Evolutionary conservation across 2,329 filamentous ascomycete species (phyloP).

Genomic region (Fusarium abutilonis): DNA sequence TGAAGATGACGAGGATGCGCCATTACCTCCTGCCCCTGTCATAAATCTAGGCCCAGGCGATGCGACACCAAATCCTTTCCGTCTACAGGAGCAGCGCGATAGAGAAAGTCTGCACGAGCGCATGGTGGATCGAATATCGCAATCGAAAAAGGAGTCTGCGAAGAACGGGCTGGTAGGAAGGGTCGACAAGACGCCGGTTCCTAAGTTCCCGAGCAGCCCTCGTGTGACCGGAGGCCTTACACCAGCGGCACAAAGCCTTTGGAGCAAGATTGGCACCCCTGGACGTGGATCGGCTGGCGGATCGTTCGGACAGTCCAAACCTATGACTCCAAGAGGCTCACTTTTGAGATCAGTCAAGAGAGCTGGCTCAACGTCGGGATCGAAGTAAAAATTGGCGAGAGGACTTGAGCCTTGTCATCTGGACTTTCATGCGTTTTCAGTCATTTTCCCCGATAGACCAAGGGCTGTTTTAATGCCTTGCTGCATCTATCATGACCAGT

Average conservation of each 20-base stretch:
- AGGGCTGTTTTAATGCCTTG: background rate
- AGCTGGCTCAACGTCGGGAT: slow-evolving; percentile 37
- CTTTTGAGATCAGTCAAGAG: slow-evolving; percentile 50
- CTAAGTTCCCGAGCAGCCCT: slow-evolving; percentile 75
- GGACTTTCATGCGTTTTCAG: no score
- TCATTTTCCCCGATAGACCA: no score
- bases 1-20: slow-evolving; percentile 62
- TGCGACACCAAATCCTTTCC: slow-evolving; percentile 82
- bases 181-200: slow-evolving; percentile 68
- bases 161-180: slow-evolving; percentile 69
- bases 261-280: slow-evolving; percentile 67
- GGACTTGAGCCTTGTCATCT: no score
- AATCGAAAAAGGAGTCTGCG: slow-evolving; percentile 72
- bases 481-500: background rate
- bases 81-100: slow-evolving; percentile 76
- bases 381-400: no score
- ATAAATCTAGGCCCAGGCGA: slow-evolving; percentile 69
- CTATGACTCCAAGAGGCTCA: slow-evolving; percentile 53
- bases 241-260: slow-evolving; percentile 76
- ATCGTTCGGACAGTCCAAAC: slow-evolving; percentile 52
- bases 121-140: slow-evolving; percentile 84
- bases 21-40: slow-evolving; percentile 46
- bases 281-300: slow-evolving; percentile 47
- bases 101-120: slow-evolving; percentile 85
- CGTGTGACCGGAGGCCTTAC: slow-evolving; percentile 69